Conservation (phyloP, 2,329 filamentous ascomycete genomes). For the Sclerotinia subarctica region DNA sequence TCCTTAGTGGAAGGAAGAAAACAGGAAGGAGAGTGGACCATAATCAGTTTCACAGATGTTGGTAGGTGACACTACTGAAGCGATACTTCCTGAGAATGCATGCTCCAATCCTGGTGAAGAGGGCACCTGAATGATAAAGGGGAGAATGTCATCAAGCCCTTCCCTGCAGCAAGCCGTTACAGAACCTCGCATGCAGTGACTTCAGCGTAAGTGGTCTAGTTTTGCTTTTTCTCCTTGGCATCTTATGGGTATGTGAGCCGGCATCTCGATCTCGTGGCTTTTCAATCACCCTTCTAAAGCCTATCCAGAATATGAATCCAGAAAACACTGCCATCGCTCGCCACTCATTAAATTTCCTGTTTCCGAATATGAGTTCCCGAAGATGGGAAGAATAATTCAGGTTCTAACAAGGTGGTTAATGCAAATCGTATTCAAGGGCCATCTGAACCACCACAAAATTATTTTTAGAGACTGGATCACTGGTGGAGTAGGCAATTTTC, state of each 20-base stretch:
- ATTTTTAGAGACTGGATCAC: neutral
- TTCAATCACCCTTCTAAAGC: neutral
- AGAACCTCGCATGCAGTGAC: neutral
- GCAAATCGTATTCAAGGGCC: neutral
- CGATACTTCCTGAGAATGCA: neutral
- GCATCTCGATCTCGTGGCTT: neutral
- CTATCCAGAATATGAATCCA: neutral
- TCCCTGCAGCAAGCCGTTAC: neutral
- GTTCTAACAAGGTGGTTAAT: neutral
- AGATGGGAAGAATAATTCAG: neutral
- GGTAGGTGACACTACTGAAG: no score
- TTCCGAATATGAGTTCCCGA: neutral
- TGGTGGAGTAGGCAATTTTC: neutral
- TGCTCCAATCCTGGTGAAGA: neutral
- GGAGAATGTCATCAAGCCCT: neutral
- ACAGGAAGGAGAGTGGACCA: no score
- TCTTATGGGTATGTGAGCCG: neutral
- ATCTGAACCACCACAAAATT: neutral
- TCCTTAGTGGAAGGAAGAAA: no score
- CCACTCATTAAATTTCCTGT: conserved; percentile 1
- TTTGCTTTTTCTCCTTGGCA: neutral
- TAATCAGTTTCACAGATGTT: no score
- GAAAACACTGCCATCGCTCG: neutral
- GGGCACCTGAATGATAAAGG: neutral
- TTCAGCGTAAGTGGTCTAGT: neutral